Conservation (phyloP, 257 asterid species). For the Solanum okadae region DNA sequence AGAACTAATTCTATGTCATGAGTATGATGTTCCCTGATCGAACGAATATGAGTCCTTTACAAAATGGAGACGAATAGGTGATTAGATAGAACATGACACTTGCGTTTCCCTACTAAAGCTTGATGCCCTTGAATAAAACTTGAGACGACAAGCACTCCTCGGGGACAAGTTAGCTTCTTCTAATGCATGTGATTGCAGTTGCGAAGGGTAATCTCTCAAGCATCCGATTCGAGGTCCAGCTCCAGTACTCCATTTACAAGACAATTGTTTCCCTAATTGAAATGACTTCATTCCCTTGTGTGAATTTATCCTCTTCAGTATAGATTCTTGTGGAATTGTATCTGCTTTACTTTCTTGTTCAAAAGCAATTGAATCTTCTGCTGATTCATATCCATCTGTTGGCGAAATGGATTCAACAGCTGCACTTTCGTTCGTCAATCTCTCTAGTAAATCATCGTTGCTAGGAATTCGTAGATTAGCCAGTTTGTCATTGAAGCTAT, state of each 20-base stretch:
- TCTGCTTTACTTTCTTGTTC: constrained; percentile 17
- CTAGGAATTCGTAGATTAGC: constrained; percentile 23
- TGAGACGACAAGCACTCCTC: constrained; percentile 31
- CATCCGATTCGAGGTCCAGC: constrained; percentile 90
- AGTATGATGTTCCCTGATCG: not conserved
- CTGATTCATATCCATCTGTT: constrained; percentile 21
- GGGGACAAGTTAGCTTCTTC: constrained; percentile 70
- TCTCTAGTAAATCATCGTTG: constrained; percentile 11
- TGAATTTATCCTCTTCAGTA: constrained; percentile 48
- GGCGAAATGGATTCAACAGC: constrained; percentile 19
- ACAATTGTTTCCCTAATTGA: constrained; percentile 66
- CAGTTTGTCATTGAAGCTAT: constrained; percentile 14
- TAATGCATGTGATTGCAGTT: constrained; percentile 63
- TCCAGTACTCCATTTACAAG: constrained; percentile 88
- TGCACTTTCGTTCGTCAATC: constrained; percentile 6
- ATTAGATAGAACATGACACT: constrained; percentile 10
- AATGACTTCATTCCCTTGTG: constrained; percentile 53
- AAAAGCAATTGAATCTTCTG: constrained; percentile 7
- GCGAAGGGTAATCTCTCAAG: constrained; percentile 70
- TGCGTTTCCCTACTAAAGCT: constrained; percentile 16
- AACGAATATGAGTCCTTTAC: not conserved
- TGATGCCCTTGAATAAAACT: constrained; percentile 27
- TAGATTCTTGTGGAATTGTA: constrained; percentile 36
- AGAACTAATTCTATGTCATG: not conserved
- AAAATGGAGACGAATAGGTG: constrained; percentile 18